Conservation (phyloP, 177 flowering plant species). For the Vitis hybrid region DNA sequence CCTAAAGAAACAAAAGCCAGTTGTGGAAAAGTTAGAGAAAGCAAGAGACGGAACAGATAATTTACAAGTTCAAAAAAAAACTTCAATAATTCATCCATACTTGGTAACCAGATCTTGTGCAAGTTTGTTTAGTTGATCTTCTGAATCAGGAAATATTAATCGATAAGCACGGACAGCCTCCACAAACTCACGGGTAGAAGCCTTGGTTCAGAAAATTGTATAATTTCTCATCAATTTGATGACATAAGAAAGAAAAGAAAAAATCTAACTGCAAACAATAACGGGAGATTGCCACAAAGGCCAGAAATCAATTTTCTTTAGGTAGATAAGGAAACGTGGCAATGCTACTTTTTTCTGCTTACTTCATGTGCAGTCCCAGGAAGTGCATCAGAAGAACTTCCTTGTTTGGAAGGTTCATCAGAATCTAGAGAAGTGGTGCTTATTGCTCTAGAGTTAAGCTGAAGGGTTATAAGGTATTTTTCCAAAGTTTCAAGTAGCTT, state of each 20-base stretch:
- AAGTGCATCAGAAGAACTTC: conserved; percentile 27
- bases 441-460: conserved; percentile 43
- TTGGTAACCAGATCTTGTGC: conserved; percentile 54
- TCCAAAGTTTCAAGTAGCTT: conserved; percentile 82
- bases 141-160: conserved; percentile 89
- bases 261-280: background rate
- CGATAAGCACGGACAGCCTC: conserved; percentile 90
- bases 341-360: conserved; percentile 20
- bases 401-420: conserved; percentile 41
- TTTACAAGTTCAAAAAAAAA: background rate
- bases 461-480: conserved; percentile 58
- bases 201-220: conserved; percentile 37
- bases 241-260: background rate
- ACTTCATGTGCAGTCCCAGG: conserved; percentile 45
- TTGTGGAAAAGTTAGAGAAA: background rate
- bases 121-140: conserved; percentile 60
- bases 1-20: conserved; percentile 41
- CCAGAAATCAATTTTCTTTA: background rate
- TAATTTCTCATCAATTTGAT: background rate
- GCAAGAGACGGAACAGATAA: background rate
- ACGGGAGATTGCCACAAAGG: background rate
- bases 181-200: conserved; percentile 64
- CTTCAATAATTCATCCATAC: conserved; percentile 31
- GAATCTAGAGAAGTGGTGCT: conserved; percentile 28
- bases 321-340: background rate